Evolutionary conservation across 2,329 filamentous ascomycete species (phyloP).

Genomic region (Pseudomassariella vexata): DNA sequence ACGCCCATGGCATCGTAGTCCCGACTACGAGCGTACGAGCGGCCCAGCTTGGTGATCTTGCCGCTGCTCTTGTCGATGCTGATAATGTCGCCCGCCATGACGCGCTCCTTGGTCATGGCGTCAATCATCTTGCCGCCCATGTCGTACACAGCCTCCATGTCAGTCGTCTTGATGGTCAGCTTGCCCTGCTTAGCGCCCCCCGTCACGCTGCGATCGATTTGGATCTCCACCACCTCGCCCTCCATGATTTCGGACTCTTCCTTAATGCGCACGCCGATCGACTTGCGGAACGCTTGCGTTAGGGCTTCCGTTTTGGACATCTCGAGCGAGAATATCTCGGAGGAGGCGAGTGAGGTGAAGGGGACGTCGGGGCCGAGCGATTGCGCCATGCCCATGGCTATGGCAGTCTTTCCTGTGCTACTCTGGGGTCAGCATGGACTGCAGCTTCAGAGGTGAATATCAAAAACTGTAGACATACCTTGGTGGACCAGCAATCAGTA

Average conservation of each 20-base stretch:
- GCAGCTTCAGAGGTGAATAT: too few species aligned
- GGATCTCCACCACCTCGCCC: constrained; percentile 97
- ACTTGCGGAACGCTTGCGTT: constrained; percentile 98
- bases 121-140: constrained; percentile 99
- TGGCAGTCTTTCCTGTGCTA: constrained; percentile 95
- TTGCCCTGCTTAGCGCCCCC: constrained; percentile 98
- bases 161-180: constrained; percentile 97
- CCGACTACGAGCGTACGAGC: constrained; percentile 88
- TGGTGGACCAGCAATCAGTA: constrained; percentile 90
- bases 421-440: not conserved
- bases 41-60: constrained; percentile 94
- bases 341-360: constrained; percentile 91
- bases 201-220: constrained; percentile 94
- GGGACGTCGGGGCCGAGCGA: constrained; percentile 90
- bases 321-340: constrained; percentile 96
- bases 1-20: constrained; percentile 99
- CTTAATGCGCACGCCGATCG: constrained; percentile 95
- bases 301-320: constrained; percentile 99
- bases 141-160: constrained; percentile 99
- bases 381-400: constrained; percentile 98
- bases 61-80: constrained; percentile 98
- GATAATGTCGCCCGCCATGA: constrained; percentile 97
- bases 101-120: constrained; percentile 97
- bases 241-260: constrained; percentile 99
- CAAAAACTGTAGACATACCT: constrained; percentile 47